Evolutionary conservation across 2,329 filamentous ascomycete species (phyloP).

Genomic region (Beauveria sp.): DNA sequence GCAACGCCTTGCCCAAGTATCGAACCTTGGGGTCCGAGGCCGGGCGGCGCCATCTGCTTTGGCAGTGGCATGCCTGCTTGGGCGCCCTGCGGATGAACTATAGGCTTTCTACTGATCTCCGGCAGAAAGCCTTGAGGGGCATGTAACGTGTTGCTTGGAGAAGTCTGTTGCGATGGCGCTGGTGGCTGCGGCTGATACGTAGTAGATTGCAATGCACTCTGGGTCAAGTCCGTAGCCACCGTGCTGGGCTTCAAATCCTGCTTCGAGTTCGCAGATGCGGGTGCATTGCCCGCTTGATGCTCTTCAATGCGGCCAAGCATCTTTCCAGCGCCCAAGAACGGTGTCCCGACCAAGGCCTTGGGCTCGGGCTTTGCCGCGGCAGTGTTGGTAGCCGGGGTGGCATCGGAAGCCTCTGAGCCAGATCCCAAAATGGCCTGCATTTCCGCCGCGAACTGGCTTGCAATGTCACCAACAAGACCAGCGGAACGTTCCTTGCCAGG

Average conservation of each 20-base stretch:
- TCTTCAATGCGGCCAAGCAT: slow-evolving; percentile 20
- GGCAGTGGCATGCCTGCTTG: background rate
- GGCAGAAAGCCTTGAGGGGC: background rate
- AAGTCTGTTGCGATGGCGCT: background rate
- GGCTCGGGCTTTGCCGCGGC: background rate
- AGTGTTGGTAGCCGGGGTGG: background rate
- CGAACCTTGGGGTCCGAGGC: background rate
- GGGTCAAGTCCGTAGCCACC: slow-evolving; percentile 14
- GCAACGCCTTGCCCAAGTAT: slow-evolving; percentile 5
- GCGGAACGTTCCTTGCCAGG: background rate
- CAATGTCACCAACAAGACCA: background rate
- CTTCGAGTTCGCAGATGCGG: background rate
- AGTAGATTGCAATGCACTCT: background rate
- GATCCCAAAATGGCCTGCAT: background rate
- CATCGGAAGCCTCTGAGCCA: background rate
- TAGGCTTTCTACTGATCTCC: background rate
- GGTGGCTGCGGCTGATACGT: background rate
- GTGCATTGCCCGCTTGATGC: slow-evolving; percentile 13
- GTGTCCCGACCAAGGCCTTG: background rate
- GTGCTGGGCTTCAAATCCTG: slow-evolving; percentile 14
- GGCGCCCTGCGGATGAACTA: background rate
- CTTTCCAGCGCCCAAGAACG: background rate
- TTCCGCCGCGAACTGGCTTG: background rate
- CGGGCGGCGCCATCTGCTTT: slow-evolving; percentile 12
- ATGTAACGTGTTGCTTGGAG: background rate